Percentiles rank a stretch among this genome's conserved stretches.
Conservation (phyloP, 495 filamentous ascomycete genomes). For the Friedmanniomyces simplex region DNA sequence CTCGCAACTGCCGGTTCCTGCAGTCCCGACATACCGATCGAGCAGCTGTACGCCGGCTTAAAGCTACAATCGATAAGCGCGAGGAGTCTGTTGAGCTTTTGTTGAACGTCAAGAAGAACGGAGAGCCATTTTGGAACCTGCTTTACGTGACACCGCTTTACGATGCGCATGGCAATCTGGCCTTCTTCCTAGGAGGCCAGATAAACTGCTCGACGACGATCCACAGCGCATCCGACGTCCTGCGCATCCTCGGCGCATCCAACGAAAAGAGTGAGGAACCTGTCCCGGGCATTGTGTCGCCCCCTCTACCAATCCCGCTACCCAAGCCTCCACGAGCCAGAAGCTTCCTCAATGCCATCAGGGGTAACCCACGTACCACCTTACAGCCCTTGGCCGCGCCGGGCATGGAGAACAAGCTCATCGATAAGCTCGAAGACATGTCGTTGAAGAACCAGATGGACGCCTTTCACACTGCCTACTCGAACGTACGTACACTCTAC, state of each 20-base stretch:
- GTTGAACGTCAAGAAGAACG: conserved; percentile 43
- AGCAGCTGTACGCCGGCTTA: conserved; percentile 32
- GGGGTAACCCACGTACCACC: conserved; percentile 23
- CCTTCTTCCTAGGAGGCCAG: conserved; percentile 45
- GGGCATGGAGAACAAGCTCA: conserved; percentile 33
- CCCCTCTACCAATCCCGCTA: conserved; percentile 1
- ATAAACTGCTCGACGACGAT: conserved; percentile 47
- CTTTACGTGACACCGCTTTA: conserved; percentile 42
- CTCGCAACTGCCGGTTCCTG: conserved; percentile 42
- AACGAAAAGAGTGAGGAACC: conserved; percentile 22
- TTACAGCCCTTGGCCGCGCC: conserved; percentile 18
- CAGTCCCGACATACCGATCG: conserved; percentile 40
- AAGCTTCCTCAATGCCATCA: conserved; percentile 28
- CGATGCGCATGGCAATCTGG: conserved; percentile 34
- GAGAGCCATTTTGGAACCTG: conserved; percentile 47
- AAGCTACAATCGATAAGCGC: conserved; percentile 32
- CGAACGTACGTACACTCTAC: conserved; percentile 31
- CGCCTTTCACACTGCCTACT: conserved; percentile 40
- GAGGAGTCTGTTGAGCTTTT: conserved; percentile 42
- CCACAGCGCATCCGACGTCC: conserved; percentile 38
- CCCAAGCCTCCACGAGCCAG: conserved; percentile 8
- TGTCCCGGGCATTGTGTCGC: background rate
- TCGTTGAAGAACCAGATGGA: conserved; percentile 35
- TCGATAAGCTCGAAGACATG: conserved; percentile 33
- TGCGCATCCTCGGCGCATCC: conserved; percentile 37